These are phyloP conservation scores for Cucumis melo DNA, from an alignment of 306 rosid genomes.

Conservation along the genomic window DNA sequence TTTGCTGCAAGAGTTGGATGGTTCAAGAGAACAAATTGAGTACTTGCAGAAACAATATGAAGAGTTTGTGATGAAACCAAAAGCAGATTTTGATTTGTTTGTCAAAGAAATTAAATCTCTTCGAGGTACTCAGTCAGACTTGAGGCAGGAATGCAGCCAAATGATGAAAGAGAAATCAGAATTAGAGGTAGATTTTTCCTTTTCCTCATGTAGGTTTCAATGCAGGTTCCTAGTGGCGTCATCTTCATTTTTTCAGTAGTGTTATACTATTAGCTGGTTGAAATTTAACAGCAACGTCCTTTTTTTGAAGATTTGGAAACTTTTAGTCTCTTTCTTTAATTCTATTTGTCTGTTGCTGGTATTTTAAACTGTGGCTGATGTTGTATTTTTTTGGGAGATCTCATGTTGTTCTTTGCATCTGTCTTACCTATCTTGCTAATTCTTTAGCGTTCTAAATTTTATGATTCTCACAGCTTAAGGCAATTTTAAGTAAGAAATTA, in stretches of 20 bases:
- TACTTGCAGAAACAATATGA: constrained; percentile 53
- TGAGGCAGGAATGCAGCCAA: constrained; percentile 68
- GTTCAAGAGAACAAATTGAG: constrained; percentile 46
- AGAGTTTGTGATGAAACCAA: constrained; percentile 67
- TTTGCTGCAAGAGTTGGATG: constrained; percentile 62
- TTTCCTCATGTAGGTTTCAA: not conserved
- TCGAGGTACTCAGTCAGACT: constrained; percentile 54
- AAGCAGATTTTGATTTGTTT: constrained; percentile 68
- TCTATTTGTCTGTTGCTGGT: not conserved
- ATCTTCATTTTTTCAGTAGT: not conserved
- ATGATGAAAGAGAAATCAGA: constrained; percentile 68
- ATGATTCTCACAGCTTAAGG: not conserved
- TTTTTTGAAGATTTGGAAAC: not conserved
- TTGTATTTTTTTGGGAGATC: not conserved
- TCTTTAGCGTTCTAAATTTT: not conserved
- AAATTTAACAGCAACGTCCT: not conserved
- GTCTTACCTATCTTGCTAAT: not conserved
- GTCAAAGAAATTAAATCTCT: constrained; percentile 83
- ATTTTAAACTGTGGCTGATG: not conserved
- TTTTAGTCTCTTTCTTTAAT: not conserved
- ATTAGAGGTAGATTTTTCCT: constrained; percentile 41
- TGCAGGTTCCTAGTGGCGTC: not conserved
- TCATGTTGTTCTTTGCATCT: not conserved
- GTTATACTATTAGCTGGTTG: not conserved
- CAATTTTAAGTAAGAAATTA: not conserved